A percentile compares a stretch with the other conserved stretches of the same genome.
Evolutionary conservation across 2,329 filamentous ascomycete genomes (phyloP).

Genomic region (Lachnellula arida): DNA sequence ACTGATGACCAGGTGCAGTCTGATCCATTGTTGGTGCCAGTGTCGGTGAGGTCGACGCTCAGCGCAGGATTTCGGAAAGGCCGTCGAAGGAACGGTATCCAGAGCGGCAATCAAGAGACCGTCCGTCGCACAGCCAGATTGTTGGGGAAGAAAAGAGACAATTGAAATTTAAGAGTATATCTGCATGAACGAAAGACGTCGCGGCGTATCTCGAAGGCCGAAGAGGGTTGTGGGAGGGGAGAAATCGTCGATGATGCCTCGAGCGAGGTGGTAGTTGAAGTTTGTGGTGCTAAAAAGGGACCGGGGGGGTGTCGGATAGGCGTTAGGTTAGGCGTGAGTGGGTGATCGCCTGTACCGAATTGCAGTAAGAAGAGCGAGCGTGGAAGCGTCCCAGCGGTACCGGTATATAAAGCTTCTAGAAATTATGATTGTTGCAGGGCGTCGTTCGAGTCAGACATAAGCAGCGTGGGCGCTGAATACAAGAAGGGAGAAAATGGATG

Average conservation of each 20-base stretch:
- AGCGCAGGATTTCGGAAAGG: conserved; percentile 3
- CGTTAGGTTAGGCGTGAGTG: neutral
- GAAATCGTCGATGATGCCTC: neutral
- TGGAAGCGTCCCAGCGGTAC: neutral
- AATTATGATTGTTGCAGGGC: neutral
- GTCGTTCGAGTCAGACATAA: neutral
- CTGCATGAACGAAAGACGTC: neutral
- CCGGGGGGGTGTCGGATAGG: neutral
- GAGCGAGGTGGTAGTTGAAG: neutral
- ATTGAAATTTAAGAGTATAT: neutral
- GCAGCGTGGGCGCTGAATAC: neutral
- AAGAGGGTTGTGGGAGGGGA: neutral
- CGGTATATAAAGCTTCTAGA: neutral
- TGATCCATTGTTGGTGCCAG: conserved; percentile 5
- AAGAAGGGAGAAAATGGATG: neutral
- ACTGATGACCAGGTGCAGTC: conserved; percentile 2
- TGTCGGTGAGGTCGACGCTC: neutral
- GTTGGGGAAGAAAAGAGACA: neutral
- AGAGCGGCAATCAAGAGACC: neutral
- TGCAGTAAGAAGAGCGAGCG: neutral
- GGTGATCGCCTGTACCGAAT: neutral
- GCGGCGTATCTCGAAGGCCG: neutral
- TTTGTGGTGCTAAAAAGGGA: neutral
- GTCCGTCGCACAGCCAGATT: neutral
- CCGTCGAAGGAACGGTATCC: neutral